Conservation (phyloP, 176 grass and related monocot genomes). For the Secale cereale region DNA sequence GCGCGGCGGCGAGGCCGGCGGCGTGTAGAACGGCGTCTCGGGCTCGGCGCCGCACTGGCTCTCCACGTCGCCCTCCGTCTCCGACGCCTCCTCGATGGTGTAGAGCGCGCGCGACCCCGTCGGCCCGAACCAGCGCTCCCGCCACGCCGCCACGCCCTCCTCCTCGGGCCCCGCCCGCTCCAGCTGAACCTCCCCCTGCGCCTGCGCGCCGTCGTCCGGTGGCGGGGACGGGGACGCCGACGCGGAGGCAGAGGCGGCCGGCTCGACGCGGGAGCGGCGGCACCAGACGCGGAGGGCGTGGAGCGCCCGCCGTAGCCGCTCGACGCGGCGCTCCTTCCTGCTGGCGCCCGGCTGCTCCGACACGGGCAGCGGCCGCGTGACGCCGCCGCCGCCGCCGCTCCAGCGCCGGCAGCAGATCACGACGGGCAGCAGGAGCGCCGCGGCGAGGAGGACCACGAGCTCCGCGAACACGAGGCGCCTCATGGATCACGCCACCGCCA, state of each 20-base stretch:
- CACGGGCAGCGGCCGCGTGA: background rate
- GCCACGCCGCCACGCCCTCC: background rate
- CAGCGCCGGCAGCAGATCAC: background rate
- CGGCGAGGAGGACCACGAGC: constrained; percentile 22
- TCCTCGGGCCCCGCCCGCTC: background rate
- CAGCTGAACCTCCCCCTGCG: too few relatives aligned
- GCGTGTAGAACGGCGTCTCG: constrained; percentile 54
- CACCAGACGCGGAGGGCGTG: background rate
- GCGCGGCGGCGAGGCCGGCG: constrained; percentile 17
- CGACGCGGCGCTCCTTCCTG: background rate
- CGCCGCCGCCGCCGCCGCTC: background rate
- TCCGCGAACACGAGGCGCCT: background rate
- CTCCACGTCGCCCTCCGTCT: background rate
- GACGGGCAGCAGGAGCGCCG: background rate
- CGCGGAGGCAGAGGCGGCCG: background rate
- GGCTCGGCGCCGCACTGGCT: background rate
- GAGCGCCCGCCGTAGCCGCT: background rate
- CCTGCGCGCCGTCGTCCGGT: background rate
- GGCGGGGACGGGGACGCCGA: background rate
- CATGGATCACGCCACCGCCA: background rate
- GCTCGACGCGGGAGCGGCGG: constrained; percentile 31
- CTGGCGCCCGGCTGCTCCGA: background rate
- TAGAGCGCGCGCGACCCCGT: constrained; percentile 31
- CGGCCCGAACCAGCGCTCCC: background rate
- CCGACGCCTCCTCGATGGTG: constrained; percentile 43